phyloP scores from a whole-genome alignment of 2,329 filamentous ascomycete species.

The Aspergillus eucalypticola region DNA sequence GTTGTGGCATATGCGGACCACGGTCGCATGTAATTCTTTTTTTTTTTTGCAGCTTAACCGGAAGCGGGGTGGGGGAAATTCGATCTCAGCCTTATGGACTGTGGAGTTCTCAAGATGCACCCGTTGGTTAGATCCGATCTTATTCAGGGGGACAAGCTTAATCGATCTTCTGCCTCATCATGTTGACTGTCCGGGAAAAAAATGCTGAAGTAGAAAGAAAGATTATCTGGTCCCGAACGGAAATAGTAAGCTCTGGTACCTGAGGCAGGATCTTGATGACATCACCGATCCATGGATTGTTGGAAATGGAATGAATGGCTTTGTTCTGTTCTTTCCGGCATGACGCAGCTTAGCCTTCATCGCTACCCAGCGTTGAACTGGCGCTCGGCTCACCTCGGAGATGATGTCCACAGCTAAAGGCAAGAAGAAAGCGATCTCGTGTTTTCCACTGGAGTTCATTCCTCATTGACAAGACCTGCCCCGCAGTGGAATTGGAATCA shows the following conservation, averaged over 20 bases:
- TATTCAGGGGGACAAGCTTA: background rate
- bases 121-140: background rate
- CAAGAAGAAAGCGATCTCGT: no score
- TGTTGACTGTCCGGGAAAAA: background rate
- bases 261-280: background rate
- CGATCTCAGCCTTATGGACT: background rate
- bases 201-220: background rate
- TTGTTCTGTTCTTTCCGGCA: no score
- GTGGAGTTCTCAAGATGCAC: background rate
- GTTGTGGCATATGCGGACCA: background rate
- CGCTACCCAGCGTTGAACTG: no score
- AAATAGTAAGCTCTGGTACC: background rate
- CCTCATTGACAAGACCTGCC: no score
- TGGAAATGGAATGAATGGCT: background rate
- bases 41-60: background rate
- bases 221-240: background rate
- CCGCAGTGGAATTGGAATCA: no score
- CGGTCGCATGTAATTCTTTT: background rate
- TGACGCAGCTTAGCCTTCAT: no score
- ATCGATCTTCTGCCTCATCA: background rate
- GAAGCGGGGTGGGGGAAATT: background rate
- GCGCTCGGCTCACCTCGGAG: no score
- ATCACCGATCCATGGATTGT: background rate
- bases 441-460: no score
- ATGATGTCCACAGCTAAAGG: no score